A percentile compares a stretch with the other conserved stretches of the same genome.
These are phyloP conservation scores for Castanea mollissima DNA, from an alignment of 306 rosid species.

Conservation along the genomic window DNA sequence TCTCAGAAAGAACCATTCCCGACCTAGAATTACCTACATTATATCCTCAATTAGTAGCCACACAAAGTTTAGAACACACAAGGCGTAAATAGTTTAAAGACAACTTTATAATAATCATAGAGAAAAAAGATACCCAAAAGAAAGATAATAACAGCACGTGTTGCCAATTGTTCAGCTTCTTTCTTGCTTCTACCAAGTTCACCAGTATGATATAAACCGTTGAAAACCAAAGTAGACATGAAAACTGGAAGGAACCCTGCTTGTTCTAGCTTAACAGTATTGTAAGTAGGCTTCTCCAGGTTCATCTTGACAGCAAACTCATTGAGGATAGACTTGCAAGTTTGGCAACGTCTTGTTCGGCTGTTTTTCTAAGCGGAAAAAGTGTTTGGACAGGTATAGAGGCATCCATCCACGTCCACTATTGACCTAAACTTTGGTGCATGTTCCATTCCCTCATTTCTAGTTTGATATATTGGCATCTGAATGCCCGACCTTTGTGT, in stretches of 20 bases:
- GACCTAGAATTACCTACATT: constrained; percentile 34
- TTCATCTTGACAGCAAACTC: constrained; percentile 55
- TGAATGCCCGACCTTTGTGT: constrained; percentile 22
- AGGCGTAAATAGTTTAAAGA: not conserved
- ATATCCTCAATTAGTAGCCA: constrained; percentile 8
- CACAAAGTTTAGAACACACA: not conserved
- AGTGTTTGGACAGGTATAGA: constrained; percentile 26
- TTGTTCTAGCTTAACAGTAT: constrained; percentile 12
- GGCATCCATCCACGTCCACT: constrained; percentile 35
- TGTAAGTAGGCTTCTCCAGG: constrained; percentile 33
- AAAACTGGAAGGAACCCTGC: constrained; percentile 33
- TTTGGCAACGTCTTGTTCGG: constrained; percentile 56
- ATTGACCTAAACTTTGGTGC: constrained; percentile 35
- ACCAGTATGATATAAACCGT: constrained; percentile 40
- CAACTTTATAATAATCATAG: not conserved
- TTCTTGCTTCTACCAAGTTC: constrained; percentile 40
- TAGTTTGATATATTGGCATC: constrained; percentile 33
- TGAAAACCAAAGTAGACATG: constrained; percentile 44
- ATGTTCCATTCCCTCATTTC: constrained; percentile 34
- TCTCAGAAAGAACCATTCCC: constrained; percentile 28
- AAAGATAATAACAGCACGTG: constrained; percentile 44
- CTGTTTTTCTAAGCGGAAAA: constrained; percentile 33
- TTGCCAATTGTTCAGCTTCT: constrained; percentile 66
- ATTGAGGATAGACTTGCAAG: constrained; percentile 45
- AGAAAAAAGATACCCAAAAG: constrained; percentile 45